Base-by-base conservation (phyloP, 78 protist genomes). In the Tieghemostelium lacteum region DNA sequence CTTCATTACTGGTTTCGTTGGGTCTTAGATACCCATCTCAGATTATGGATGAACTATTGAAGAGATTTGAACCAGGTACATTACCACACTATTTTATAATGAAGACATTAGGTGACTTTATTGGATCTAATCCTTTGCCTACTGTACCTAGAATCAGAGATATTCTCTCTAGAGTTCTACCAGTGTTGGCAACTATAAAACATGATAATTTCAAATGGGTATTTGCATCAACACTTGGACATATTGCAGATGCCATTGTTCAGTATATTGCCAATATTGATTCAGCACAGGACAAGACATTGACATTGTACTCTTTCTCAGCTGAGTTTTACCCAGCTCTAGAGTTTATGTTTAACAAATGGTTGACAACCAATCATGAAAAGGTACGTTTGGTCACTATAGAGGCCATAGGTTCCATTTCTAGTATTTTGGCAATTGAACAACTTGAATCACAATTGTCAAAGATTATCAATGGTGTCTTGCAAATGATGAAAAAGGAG, bases 191-290 rank as follows among this genome's bases (percentile, higher is more conserved):
- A 31, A 3, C 69, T n/a, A 92, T 95, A 49, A 92, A 87, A 45
- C 97, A 92, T 49, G 95, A 95, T 76, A 95, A 95, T 63, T 52
- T 86, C 39, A 80, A 74, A 42, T 95, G 97, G 97, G 97, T 92
- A 45, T 92, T 95, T 36, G 96, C 96, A 4, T 57, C 95, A 62
- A 86, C 93, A 24, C 29, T 92, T 10, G 89, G 94, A 24, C 87
- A 92, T 34, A 86, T 95, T 49, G 67, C 93, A 33, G 97, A 95
- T 62, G 94, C 91, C n/a, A 87, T 92, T 29, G 86, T 55, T 0
- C 7, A 29, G 20, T 95, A 88, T 63, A 76, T 77, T 37, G 88
- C 91, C 33, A 87, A 95, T 50, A 63, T 60, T 55, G 95, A 94
- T 16, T 61, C 63, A 20, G 92, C 62, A 19, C 19, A 62, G 22